phyloP scores from a whole-genome alignment of 2,329 filamentous ascomycete genomes.

The Xylaria polymorpha region DNA sequence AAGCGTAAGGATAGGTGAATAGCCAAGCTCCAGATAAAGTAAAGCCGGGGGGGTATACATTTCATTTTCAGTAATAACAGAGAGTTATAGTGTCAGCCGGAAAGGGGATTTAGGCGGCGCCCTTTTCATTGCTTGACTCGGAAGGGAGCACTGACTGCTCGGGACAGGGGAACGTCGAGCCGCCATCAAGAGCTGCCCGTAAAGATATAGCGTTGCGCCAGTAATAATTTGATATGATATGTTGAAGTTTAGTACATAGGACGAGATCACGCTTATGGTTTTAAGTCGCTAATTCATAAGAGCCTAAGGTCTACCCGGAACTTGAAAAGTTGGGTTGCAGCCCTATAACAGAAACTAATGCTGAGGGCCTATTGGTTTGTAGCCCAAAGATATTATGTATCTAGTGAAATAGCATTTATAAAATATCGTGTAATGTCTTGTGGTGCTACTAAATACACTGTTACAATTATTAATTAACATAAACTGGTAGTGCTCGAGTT shows the following conservation, averaged over 20 bases:
- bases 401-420: neutral
- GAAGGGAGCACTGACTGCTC: neutral
- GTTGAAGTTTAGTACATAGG: neutral
- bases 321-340: neutral
- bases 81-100: neutral
- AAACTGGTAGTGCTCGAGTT: constrained; percentile 14
- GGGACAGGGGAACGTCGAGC: neutral
- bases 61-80: neutral
- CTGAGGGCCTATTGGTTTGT: neutral
- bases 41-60: neutral
- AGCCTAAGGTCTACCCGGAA: neutral
- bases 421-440: constrained; percentile 1
- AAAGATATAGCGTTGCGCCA: neutral
- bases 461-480: constrained; percentile 12
- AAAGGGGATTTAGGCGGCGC: neutral
- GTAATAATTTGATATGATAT: neutral
- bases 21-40: neutral
- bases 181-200: neutral
- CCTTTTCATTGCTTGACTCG: neutral
- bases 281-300: neutral
- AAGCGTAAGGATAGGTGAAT: neutral
- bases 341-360: neutral
- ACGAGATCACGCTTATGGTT: neutral
- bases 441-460: neutral
- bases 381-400: neutral